These are phyloP conservation scores for Cornus kousa DNA, from an alignment of 148 eudicot genomes.

Conservation along the genomic window DNA sequence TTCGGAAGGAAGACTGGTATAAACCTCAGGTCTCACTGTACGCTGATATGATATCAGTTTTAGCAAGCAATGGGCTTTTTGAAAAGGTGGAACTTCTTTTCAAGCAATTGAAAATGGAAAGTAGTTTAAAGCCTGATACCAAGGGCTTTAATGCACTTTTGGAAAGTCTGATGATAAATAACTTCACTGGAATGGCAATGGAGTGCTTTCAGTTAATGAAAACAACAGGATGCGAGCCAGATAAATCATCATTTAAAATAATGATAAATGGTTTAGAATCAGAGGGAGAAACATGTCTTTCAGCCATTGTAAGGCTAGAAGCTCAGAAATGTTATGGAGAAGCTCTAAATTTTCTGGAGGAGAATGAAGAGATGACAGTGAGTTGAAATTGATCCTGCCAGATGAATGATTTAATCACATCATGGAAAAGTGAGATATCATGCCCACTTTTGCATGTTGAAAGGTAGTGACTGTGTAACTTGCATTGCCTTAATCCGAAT, in stretches of 20 bases:
- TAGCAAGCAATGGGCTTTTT: conserved; percentile 46
- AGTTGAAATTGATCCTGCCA: conserved; percentile 7
- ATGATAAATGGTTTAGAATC: conserved; percentile 47
- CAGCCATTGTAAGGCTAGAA: conserved; percentile 35
- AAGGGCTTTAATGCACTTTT: conserved; percentile 48
- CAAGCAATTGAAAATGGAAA: conserved; percentile 36
- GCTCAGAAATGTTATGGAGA: conserved; percentile 47
- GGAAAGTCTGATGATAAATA: conserved; percentile 36
- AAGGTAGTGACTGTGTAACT: neutral
- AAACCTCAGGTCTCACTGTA: conserved; percentile 47
- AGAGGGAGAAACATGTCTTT: conserved; percentile 34
- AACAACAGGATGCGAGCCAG: conserved; percentile 44
- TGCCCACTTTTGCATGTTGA: neutral
- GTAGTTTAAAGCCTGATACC: conserved; percentile 34
- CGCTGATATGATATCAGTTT: conserved; percentile 43
- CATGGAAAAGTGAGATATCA: neutral
- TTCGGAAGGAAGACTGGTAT: conserved; percentile 58
- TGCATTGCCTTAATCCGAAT: neutral
- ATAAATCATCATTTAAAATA: conserved; percentile 42
- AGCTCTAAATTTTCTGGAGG: conserved; percentile 37
- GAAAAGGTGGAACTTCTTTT: conserved; percentile 35
- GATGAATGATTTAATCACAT: neutral
- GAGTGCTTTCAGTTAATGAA: conserved; percentile 55
- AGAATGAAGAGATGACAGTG: conserved; percentile 25
- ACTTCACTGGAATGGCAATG: conserved; percentile 38